A percentile compares a stretch with the other conserved stretches of the same genome.
Conservation (phyloP, 2,329 filamentous ascomycete species). For the Aspergillus viridinutans region DNA sequence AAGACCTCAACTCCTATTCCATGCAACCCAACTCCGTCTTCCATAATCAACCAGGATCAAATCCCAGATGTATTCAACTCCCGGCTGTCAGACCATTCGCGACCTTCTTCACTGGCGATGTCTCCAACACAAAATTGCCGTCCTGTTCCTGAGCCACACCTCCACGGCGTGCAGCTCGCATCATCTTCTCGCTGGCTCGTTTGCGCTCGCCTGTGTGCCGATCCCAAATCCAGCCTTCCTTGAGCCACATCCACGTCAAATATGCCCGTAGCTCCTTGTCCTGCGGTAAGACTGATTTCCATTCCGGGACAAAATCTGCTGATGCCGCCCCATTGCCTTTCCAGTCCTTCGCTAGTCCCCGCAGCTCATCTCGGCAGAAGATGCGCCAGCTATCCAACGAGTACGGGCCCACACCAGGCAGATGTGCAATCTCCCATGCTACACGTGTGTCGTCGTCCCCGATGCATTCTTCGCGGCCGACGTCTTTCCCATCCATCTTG, state of each 20-base stretch:
- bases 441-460: constrained; percentile 48
- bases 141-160: constrained; percentile 41
- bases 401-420: constrained; percentile 73
- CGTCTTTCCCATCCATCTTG: constrained; percentile 46
- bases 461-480: constrained; percentile 46
- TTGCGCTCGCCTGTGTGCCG: constrained; percentile 57
- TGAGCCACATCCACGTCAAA: constrained; percentile 87
- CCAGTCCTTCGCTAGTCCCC: constrained; percentile 63
- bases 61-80: background rate
- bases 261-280: constrained; percentile 90
- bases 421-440: constrained; percentile 79
- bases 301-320: constrained; percentile 70
- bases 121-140: constrained; percentile 37
- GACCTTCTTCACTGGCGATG: constrained; percentile 28
- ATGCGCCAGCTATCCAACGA: constrained; percentile 89
- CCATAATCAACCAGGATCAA: constrained; percentile 1
- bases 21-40: background rate
- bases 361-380: constrained; percentile 77
- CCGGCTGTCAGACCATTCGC: constrained; percentile 21
- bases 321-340: constrained; percentile 51
- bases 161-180: constrained; percentile 35
- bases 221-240: constrained; percentile 80
- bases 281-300: constrained; percentile 76
- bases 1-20: constrained; percentile 5
- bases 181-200: constrained; percentile 36